A percentile compares a stretch with the other conserved stretches of the same genome.
Conservation (phyloP, 148 eudicot genomes). For the Tetragonia tetragonoides region DNA sequence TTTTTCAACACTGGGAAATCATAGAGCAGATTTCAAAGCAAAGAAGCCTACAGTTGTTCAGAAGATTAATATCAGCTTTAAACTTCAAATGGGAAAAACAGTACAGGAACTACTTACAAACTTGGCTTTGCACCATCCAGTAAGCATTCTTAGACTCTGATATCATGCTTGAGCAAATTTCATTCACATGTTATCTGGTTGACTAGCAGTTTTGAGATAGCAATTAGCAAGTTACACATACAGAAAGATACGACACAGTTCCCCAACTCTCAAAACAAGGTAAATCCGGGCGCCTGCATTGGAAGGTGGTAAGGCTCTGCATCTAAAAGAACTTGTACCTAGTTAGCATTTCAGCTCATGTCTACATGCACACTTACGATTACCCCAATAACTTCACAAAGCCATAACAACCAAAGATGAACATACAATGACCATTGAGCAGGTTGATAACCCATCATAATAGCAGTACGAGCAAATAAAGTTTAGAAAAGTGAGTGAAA, state of each 20-base stretch:
- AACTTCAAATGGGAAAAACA: neutral
- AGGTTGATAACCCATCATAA: neutral
- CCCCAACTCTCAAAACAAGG: neutral
- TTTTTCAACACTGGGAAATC: neutral
- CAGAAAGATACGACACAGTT: too few species aligned
- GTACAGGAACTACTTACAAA: neutral
- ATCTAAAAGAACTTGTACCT: neutral
- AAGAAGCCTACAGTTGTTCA: neutral
- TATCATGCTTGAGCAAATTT: neutral
- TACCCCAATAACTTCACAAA: neutral
- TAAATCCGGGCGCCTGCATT: neutral
- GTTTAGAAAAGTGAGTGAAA: neutral
- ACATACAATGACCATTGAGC: neutral
- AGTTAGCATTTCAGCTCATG: neutral
- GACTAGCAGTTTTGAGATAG: neutral
- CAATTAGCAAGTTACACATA: neutral
- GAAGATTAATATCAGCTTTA: neutral
- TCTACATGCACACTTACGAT: neutral
- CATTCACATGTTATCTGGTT: neutral
- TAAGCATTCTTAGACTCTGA: neutral
- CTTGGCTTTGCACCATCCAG: neutral
- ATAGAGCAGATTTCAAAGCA: neutral
- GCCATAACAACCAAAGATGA: neutral
- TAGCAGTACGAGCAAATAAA: neutral
- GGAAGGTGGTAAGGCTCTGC: neutral